Evolutionary conservation across 2,329 filamentous ascomycete genomes (phyloP).

Genomic region (Sporothrix euskadiensis): DNA sequence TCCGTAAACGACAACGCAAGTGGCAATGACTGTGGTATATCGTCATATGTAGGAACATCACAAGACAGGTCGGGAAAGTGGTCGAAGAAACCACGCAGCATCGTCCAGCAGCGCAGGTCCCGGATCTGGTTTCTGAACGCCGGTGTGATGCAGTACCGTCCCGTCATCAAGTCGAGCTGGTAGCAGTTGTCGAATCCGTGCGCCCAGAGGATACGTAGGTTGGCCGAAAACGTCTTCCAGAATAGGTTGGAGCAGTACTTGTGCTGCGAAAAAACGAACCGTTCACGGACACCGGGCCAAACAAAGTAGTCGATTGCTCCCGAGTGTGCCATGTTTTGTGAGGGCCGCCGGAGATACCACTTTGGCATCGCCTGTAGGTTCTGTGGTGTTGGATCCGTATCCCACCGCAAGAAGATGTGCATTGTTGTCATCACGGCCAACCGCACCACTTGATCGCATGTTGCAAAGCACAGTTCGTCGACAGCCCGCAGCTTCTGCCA

Average conservation of each 20-base stretch:
- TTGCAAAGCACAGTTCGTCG: slow-evolving; percentile 6
- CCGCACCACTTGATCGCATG: not conserved
- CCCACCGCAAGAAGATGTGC: slow-evolving; percentile 4
- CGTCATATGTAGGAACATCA: not conserved
- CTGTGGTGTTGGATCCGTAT: not conserved
- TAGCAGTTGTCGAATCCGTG: slow-evolving; percentile 3
- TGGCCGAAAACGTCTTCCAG: not conserved
- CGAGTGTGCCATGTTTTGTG: not conserved
- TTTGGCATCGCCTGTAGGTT: slow-evolving; percentile 6
- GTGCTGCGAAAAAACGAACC: not conserved
- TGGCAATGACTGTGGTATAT: not conserved
- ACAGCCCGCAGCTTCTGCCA: slow-evolving; percentile 2
- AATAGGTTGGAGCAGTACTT: not conserved
- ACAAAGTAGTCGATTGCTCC: slow-evolving; percentile 10
- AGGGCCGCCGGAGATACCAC: slow-evolving; percentile 7
- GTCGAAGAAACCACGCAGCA: slow-evolving; percentile 9
- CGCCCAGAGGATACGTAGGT: slow-evolving; percentile 8
- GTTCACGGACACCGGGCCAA: not conserved
- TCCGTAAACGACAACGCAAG: not conserved
- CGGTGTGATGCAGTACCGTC: not conserved
- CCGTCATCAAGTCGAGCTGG: not conserved
- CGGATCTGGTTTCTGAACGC: not conserved
- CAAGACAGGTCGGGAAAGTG: not conserved
- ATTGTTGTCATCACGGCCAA: not conserved
- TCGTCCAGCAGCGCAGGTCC: slow-evolving; percentile 3